Percentiles rank a stretch among this genome's conserved stretches.
Evolutionary conservation across 352 stramenopile species (phyloP).

Genomic region (Pseudoperonospora humuli): DNA sequence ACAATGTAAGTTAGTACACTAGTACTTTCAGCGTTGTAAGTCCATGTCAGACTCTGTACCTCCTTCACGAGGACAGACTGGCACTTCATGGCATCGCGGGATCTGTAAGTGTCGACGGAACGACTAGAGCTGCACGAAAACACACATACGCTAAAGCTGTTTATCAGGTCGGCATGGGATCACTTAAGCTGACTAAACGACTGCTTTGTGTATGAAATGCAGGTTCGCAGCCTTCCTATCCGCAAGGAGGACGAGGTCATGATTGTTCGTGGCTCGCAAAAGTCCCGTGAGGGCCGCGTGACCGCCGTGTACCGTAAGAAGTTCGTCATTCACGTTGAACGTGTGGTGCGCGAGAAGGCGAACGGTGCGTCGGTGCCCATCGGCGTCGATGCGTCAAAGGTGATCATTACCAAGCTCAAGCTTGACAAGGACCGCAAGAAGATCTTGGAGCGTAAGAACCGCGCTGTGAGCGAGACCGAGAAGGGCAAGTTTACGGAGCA

Average conservation of each 20-base stretch:
- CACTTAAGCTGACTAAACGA: background rate
- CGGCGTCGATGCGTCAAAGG: conserved; percentile 96
- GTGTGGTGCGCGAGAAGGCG: conserved; percentile 97
- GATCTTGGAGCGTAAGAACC: conserved; percentile 98
- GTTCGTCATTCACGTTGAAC: conserved; percentile 99
- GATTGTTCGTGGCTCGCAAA: conserved; percentile 96
- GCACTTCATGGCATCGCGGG: conserved; percentile 87
- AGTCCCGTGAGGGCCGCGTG: conserved; percentile 98
- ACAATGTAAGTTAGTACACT: conserved; percentile 95
- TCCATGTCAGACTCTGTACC: conserved; percentile 63
- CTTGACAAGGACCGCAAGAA: conserved; percentile 99
- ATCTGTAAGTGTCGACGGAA: conserved; percentile 69
- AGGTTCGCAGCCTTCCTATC: conserved; percentile 97
- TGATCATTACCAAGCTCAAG: conserved; percentile 99
- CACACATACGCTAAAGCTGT: background rate
- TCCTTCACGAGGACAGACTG: conserved; percentile 21
- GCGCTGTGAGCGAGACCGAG: conserved; percentile 58
- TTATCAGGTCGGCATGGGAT: background rate
- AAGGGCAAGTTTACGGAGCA: conserved; percentile 89
- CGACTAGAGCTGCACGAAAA: background rate
- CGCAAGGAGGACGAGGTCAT: conserved; percentile 99
- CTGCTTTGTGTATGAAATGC: background rate
- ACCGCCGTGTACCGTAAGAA: conserved; percentile 98
- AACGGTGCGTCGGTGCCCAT: conserved; percentile 95
- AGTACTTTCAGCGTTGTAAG: conserved; percentile 84